Evolutionary conservation across 352 stramenopile genomes (phyloP).

Genomic region (Globisporangium cylindrosporum): DNA sequence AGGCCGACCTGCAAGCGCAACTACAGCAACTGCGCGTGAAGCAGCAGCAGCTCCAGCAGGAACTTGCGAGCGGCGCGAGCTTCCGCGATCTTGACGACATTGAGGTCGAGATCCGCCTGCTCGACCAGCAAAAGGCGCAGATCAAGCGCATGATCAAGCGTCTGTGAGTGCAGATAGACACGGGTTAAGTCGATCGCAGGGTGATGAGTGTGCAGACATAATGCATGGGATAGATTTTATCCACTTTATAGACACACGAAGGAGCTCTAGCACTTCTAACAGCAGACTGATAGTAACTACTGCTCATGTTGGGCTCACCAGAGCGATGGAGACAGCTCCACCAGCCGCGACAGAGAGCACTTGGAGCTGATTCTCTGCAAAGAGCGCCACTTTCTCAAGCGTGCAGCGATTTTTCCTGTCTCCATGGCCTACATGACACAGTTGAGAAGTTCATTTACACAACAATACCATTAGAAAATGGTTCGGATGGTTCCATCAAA

Average conservation of each 20-base stretch:
- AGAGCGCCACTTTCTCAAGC: constrained; percentile 53
- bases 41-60: constrained; percentile 29
- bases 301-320: constrained; percentile 14
- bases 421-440: constrained; percentile 43
- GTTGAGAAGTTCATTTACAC: neutral
- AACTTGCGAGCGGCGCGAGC: constrained; percentile 15
- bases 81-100: constrained; percentile 30
- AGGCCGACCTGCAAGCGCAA: constrained; percentile 41
- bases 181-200: neutral
- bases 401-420: constrained; percentile 36
- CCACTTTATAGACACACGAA: neutral
- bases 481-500: neutral
- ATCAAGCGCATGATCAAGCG: constrained; percentile 46
- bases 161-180: constrained; percentile 22
- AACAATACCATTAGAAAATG: neutral
- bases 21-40: constrained; percentile 32
- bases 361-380: constrained; percentile 23
- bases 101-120: constrained; percentile 46
- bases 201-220: neutral
- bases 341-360: constrained; percentile 42
- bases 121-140: constrained; percentile 56
- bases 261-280: neutral
- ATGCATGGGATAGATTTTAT: neutral
- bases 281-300: neutral
- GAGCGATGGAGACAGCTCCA: constrained; percentile 65